These are phyloP conservation scores for Calonectria multiphialidica DNA, from an alignment of 2,329 filamentous ascomycete species.

Conservation along the genomic window DNA sequence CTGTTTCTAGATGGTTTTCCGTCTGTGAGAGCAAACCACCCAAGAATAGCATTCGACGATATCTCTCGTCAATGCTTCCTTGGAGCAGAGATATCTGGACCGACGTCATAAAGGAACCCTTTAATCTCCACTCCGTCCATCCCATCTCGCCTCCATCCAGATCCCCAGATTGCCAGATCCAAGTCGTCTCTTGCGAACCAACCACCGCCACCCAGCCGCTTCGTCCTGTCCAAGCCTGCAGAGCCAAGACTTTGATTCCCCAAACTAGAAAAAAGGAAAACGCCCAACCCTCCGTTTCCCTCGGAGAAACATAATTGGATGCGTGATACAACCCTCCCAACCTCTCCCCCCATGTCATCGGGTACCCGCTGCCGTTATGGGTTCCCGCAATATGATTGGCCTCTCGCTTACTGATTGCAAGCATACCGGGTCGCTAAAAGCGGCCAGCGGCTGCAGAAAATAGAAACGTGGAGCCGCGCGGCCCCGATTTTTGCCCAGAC, in stretches of 20 bases:
- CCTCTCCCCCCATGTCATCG: neutral
- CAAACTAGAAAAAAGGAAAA: neutral
- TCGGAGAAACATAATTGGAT: neutral
- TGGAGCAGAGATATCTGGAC: neutral
- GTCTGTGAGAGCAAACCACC: neutral
- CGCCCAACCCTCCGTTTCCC: neutral
- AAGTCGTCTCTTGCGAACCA: constrained; percentile 6
- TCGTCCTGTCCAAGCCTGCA: neutral
- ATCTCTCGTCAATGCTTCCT: neutral
- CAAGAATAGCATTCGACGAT: neutral
- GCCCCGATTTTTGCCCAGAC: constrained; percentile 6
- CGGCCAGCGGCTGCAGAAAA: constrained; percentile 45
- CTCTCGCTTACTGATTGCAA: constrained; percentile 17
- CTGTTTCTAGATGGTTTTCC: neutral
- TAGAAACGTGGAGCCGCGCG: constrained; percentile 35
- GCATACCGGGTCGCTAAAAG: constrained; percentile 37
- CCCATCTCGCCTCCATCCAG: constrained; percentile 17
- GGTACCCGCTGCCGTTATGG: neutral
- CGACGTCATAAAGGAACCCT: constrained; percentile 2
- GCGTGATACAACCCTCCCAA: neutral
- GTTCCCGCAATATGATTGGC: constrained; percentile 26
- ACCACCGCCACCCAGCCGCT: neutral
- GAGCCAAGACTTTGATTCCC: constrained; percentile 12
- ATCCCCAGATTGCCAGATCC: constrained; percentile 20
- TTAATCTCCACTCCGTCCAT: neutral